Conservation (phyloP, 495 filamentous ascomycete species). For the Astrothelium subdiscretum region DNA sequence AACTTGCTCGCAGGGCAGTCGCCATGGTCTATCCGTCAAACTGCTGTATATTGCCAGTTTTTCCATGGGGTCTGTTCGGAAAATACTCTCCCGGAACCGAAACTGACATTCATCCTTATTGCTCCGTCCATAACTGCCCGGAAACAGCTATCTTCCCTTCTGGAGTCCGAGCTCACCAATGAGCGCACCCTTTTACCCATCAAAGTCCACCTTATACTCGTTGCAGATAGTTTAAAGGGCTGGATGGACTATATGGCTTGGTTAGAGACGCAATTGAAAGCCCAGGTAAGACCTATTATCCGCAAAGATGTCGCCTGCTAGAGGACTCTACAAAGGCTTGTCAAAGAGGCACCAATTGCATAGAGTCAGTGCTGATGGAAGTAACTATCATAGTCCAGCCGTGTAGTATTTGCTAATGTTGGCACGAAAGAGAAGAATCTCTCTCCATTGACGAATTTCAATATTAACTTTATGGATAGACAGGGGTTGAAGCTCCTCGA, state of each 20-base stretch:
- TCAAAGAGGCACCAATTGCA: no score
- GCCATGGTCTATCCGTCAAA: constrained; percentile 27
- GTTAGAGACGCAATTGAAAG: constrained; percentile 8
- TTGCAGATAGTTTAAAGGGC: constrained; percentile 7
- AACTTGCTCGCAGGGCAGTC: constrained; percentile 5
- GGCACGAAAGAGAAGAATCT: constrained; percentile 1
- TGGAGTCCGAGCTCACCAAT: not conserved
- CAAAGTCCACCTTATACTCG: constrained; percentile 7
- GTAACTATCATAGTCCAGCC: constrained; percentile 5
- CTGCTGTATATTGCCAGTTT: constrained; percentile 20
- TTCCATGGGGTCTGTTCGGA: not conserved
- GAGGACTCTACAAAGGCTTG: no score
- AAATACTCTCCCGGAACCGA: constrained; percentile 1
- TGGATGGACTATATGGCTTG: constrained; percentile 12
- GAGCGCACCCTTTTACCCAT: not conserved
- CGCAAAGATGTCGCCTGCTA: no score
- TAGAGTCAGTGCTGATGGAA: not conserved
- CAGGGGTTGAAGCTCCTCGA: constrained; percentile 11
- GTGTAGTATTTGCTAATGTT: constrained; percentile 6
- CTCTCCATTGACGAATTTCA: constrained; percentile 5
- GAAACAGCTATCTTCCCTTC: not conserved
- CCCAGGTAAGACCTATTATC: constrained; percentile 3
- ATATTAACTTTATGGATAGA: constrained; percentile 9
- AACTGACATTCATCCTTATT: constrained; percentile 21
- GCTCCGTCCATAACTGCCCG: constrained; percentile 21